Evolutionary conservation across 345 rosid genomes (phyloP), one percentile per base, ranked within the genome.

Genomic region (Mercurialis annua): DNA sequence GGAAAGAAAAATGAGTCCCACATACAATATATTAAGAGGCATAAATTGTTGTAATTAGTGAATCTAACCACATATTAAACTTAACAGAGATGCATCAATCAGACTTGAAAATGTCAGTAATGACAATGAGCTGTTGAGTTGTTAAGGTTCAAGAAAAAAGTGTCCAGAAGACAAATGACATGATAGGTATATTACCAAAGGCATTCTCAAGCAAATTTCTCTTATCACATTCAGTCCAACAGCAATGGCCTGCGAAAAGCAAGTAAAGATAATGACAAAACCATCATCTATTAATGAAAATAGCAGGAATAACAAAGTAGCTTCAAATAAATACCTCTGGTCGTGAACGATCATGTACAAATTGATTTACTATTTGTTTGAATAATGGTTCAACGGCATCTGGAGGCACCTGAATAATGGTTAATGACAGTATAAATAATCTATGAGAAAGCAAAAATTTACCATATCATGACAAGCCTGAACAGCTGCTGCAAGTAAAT

Each of bases 401-500:
- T 52, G 99, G 92, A 75, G 97, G 98, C 67, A 94, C 92, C 99
- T 94, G 70, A 61, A 40, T 21, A 74, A 74, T 63, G 34, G 58
- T 33, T 70, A 16, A 54, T 34, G n/a, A 24, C 40, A 68, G 40
- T n/a, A n/a, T n/a, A 44, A n/a, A 20, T 42, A 72, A 61, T 26
- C 23, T 24, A 64, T 54, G 23, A 27, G 49, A 62, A 38, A 50
- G 36, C 58, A 70, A 62, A 75, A 76, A 33, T 59, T 62, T 87
- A 94, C 99, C 99, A 89, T 85, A 77, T 94, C 96, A 71, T 94
- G 99, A 68, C 99, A 94, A 65, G 96, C 84, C 83, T 94, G 98
- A 80, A 94, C 92, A 49, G 92, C 97, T 60, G 98, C 92, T 17
- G 96, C 98, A 74, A 94, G 98, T 74, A 94, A 77, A 74, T 83